phyloP scores from a whole-genome alignment of 2,329 filamentous ascomycete species.

The Pseudomassariella vexata region DNA sequence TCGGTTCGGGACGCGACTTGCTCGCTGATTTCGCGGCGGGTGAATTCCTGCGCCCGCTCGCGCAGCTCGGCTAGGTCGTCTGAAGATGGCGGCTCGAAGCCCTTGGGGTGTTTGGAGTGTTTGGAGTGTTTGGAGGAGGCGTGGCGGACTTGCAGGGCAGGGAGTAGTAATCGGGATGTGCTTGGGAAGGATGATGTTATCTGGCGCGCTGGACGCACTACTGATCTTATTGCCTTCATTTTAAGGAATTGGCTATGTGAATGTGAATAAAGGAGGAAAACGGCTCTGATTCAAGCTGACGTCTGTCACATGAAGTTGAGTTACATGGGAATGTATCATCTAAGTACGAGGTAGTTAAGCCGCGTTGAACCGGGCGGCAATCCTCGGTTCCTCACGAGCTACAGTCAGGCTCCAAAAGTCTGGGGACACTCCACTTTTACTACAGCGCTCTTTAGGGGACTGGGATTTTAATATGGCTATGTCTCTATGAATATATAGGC shows the following conservation, averaged over 20 bases:
- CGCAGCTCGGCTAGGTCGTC: conserved; percentile 76
- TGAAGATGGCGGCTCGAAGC: conserved; percentile 62
- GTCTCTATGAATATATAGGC: too few species aligned
- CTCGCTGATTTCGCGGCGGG: conserved; percentile 78
- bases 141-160: conserved; percentile 28
- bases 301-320: too few species aligned
- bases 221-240: conserved; percentile 33
- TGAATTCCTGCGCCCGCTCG: conserved; percentile 83
- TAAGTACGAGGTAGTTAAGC: too few species aligned
- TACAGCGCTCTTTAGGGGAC: too few species aligned
- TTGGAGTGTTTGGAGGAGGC: conserved; percentile 58
- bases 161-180: too few species aligned
- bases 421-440: too few species aligned
- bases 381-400: too few species aligned
- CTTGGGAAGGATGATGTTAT: conserved; percentile 3
- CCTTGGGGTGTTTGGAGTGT: conserved; percentile 60
- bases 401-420: too few species aligned
- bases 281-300: too few species aligned
- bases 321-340: too few species aligned
- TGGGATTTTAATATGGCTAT: too few species aligned
- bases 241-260: conserved; percentile 5
- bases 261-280: conserved; percentile 5
- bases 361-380: too few species aligned
- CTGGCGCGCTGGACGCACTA: conserved; percentile 25
- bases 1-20: conserved; percentile 81